Evolutionary conservation across 2,329 filamentous ascomycete genomes (phyloP), one percentile per base, ranked within the genome.

Genomic region (Hypoxylon sp.): DNA sequence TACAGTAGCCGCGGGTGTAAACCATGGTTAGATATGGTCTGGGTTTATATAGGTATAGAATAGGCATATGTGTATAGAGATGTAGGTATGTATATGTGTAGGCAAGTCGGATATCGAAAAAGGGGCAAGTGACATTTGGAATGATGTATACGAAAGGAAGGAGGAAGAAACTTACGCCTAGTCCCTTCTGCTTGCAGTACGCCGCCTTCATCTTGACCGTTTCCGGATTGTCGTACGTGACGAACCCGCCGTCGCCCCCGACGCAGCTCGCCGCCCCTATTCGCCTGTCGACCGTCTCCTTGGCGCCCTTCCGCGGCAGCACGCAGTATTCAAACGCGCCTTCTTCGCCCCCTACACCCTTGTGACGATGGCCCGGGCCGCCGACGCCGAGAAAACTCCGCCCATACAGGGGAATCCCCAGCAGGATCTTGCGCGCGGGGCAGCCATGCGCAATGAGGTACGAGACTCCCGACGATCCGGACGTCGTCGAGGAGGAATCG

Each of bases 191-290:
- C 71, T 87, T 89, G 75, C 89, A 91, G 75, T 89, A 94, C 6
- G 82, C 80, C 1, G 90, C 92, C 79, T 95, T 95, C 75, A 88
- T 85, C 76, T 85, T 84, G 32, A 94, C 91, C 2, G 91, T 93
- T 44, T 89, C 86, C 3, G 89, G 87, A 68, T 90, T 93, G 76
- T 95, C 92, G 74, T 94, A 95, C 1, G 87, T 90, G 43, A 94
- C 87, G 68, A 93, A 94, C 0, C 91, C 91, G 2, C 90, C 90
- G 70, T 93, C 91, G 1, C 85, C 88, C 5, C 91, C 90, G 1
- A 87, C 79, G 70, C 91, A 94, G 70, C 87, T 90, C 5, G 91
- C 91, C 17, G 91, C 90, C 11, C 89, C 88, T 26, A 86, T 79
- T 17, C 86, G 80, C 69, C 85, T 86, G 76, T 95, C 91, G 17